Conservation (phyloP, 2,329 filamentous ascomycete species). For the Pezizomycotina sp. region DNA sequence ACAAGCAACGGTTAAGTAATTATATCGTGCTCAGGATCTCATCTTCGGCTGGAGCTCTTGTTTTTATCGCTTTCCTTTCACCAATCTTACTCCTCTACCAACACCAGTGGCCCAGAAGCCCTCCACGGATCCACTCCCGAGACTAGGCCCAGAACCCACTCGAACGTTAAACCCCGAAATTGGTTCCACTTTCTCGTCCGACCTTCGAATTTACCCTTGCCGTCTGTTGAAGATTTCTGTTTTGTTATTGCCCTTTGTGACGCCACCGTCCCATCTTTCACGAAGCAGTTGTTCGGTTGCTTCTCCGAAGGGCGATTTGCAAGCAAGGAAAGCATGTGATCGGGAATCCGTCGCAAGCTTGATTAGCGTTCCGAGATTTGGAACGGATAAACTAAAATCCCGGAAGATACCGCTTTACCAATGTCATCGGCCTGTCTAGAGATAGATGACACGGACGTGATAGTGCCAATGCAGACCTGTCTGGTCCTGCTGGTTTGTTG, state of each 20-base stretch:
- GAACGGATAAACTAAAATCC: too few species aligned
- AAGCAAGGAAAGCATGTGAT: constrained; percentile 10
- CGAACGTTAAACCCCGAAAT: constrained; percentile 9
- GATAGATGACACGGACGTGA: constrained; percentile 12
- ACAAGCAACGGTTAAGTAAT: too few species aligned
- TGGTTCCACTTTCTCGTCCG: constrained; percentile 18
- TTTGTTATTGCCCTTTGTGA: constrained; percentile 14
- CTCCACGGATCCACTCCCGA: constrained; percentile 8
- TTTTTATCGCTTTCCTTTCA: constrained; percentile 9
- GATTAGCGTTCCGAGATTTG: too few species aligned
- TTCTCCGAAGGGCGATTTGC: constrained; percentile 10
- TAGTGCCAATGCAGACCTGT: too few species aligned
- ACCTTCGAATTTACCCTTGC: constrained; percentile 15
- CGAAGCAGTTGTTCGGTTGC: constrained; percentile 9
- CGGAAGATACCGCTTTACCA: too few species aligned
- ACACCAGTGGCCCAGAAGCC: constrained; percentile 6
- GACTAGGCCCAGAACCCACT: constrained; percentile 13
- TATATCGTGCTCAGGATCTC: too few species aligned
- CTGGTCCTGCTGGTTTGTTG: too few species aligned
- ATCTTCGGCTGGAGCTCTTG: too few species aligned
- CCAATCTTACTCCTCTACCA: constrained; percentile 10
- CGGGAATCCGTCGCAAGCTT: too few species aligned
- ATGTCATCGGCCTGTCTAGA: too few species aligned
- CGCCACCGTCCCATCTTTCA: constrained; percentile 17
- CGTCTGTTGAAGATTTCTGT: background rate